Conservation (phyloP, 805 yeast genomes). For the Saccharomycopsis guyanensis region DNA sequence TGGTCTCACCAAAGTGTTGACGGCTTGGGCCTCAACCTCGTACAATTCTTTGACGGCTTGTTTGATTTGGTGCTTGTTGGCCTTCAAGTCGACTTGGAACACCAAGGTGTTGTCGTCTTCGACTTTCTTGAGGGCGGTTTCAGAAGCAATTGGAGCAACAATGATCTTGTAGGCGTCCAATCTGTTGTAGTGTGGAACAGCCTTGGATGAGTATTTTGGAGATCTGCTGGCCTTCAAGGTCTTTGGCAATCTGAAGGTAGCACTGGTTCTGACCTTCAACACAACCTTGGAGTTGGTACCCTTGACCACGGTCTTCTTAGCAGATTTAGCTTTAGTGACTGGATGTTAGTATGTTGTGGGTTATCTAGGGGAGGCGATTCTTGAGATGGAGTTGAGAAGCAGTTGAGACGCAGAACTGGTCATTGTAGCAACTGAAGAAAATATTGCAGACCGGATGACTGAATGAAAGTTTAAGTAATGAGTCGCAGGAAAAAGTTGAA, state of each 20-base stretch:
- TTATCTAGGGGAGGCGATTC: too few relatives aligned
- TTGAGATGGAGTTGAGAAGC: too few relatives aligned
- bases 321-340: constrained; percentile 77
- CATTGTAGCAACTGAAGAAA: neutral
- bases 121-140: constrained; percentile 98
- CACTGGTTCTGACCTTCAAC: constrained; percentile 86
- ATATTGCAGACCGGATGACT: too few relatives aligned
- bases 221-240: constrained; percentile 88
- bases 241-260: constrained; percentile 97
- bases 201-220: constrained; percentile 92
- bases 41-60: constrained; percentile 96
- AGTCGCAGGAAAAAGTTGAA: too few relatives aligned
- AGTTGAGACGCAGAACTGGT: neutral
- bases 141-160: constrained; percentile 92
- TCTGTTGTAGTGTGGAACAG: constrained; percentile 97
- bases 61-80: constrained; percentile 99
- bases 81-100: constrained; percentile 93
- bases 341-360: too few relatives aligned
- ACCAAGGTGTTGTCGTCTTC: constrained; percentile 99
- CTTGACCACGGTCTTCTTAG: constrained; percentile 97
- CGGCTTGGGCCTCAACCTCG: constrained; percentile 88
- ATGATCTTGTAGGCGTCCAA: constrained; percentile 92
- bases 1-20: constrained; percentile 97
- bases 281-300: constrained; percentile 91
- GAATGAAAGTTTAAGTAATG: too few relatives aligned